These are phyloP conservation scores for Chlorencoelia australis DNA, from an alignment of 2,329 filamentous ascomycete species.

Conservation along the genomic window DNA sequence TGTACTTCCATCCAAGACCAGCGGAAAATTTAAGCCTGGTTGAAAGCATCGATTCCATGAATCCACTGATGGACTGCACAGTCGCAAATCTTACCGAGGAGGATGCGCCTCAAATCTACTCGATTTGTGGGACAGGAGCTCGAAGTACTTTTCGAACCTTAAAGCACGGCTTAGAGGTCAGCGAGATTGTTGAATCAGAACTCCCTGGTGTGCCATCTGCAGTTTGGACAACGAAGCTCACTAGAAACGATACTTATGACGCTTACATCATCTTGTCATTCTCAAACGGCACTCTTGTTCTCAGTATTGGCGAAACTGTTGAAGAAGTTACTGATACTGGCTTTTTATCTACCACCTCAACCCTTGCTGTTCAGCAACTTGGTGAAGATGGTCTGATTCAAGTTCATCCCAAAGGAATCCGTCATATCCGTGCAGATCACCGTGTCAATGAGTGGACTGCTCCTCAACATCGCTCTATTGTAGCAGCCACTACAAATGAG, in stretches of 20 bases:
- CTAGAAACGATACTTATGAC: constrained; percentile 73
- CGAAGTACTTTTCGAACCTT: constrained; percentile 84
- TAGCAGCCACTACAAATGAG: constrained; percentile 87
- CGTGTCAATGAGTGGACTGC: constrained; percentile 87
- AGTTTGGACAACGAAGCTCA: constrained; percentile 92
- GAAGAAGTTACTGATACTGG: constrained; percentile 92
- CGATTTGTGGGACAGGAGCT: constrained; percentile 79
- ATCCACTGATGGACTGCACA: constrained; percentile 84
- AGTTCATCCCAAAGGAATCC: constrained; percentile 91
- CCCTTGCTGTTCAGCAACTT: constrained; percentile 84
- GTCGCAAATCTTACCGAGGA: constrained; percentile 84
- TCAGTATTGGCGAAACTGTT: constrained; percentile 94
- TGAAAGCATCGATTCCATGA: constrained; percentile 79
- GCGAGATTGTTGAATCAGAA: constrained; percentile 91
- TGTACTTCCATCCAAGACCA: constrained; percentile 75
- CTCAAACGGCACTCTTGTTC: constrained; percentile 76
- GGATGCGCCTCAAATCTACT: constrained; percentile 93
- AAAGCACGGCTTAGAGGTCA: constrained; percentile 86
- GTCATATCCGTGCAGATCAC: constrained; percentile 70
- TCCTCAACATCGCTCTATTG: constrained; percentile 88
- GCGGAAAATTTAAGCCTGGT: constrained; percentile 76
- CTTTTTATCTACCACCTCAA: constrained; percentile 80
- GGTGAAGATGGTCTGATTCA: constrained; percentile 90
- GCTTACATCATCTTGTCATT: constrained; percentile 95
- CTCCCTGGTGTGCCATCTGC: constrained; percentile 79